These are phyloP conservation scores for Amaranthus hypochondriacus DNA, from an alignment of 148 eudicot genomes.

Conservation along the genomic window DNA sequence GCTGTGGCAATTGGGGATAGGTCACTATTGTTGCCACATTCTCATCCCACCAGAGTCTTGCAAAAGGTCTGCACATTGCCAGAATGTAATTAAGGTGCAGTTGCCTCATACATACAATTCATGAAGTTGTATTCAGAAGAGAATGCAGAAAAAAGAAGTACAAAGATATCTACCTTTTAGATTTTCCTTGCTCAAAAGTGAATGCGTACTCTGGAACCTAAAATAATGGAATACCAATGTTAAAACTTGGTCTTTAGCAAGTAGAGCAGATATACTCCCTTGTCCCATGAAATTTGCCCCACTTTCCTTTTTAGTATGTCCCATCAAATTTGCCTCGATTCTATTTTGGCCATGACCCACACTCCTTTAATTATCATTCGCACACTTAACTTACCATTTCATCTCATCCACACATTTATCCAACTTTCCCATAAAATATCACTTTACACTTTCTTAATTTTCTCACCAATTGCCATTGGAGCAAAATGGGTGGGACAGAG, in stretches of 20 bases:
- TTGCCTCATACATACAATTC: neutral
- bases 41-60: constrained; percentile 97
- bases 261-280: neutral
- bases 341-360: no score
- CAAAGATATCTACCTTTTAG: constrained; percentile 46
- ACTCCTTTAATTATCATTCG: no score
- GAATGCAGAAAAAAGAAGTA: neutral
- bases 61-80: constrained; percentile 58
- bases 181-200: constrained; percentile 71
- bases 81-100: neutral
- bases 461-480: no score
- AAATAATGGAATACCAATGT: constrained; percentile 6
- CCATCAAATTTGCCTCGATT: no score
- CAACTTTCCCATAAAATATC: no score
- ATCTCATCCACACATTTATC: no score
- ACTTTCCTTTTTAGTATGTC: no score
- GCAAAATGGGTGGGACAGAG: no score
- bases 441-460: no score
- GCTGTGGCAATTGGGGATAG: constrained; percentile 48
- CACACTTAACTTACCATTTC: no score
- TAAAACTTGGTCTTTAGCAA: neutral
- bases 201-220: constrained; percentile 69
- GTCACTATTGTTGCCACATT: constrained; percentile 68
- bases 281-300: no score
- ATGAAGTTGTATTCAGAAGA: neutral